A percentile compares a stretch with the other conserved stretches of the same genome.
Conservation (phyloP, 192 early-diverging fungal genomes). For the Backusella morwellensis region DNA sequence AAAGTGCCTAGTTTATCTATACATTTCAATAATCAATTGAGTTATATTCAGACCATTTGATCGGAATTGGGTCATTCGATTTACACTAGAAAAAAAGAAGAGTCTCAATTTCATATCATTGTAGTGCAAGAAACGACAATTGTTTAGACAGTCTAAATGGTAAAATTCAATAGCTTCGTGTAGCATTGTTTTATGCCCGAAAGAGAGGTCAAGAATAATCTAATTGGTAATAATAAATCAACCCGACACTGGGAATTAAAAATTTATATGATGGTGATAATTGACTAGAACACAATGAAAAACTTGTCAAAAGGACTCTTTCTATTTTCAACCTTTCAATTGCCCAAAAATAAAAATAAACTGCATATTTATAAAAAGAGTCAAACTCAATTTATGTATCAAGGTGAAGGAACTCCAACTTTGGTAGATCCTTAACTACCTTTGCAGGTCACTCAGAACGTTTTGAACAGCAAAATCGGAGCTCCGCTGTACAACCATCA, state of each 20-base stretch:
- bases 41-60: neutral
- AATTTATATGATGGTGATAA: neutral
- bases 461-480: neutral
- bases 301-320: neutral
- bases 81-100: neutral
- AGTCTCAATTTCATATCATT: neutral
- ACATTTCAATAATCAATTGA: neutral
- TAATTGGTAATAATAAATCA: neutral
- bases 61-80: neutral
- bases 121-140: neutral
- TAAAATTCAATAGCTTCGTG: neutral
- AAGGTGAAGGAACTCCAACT: neutral
- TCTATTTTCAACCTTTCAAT: neutral
- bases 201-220: neutral
- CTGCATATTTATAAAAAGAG: neutral
- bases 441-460: neutral
- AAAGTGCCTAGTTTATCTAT: neutral
- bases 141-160: neutral
- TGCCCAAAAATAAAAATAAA: neutral
- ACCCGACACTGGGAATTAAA: neutral
- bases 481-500: neutral
- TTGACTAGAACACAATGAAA: neutral
- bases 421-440: neutral
- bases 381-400: neutral
- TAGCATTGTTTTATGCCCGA: neutral